phyloP scores from a whole-genome alignment of 768 basidiomycete genomes.

The Candolleomyces aberdarensis region DNA sequence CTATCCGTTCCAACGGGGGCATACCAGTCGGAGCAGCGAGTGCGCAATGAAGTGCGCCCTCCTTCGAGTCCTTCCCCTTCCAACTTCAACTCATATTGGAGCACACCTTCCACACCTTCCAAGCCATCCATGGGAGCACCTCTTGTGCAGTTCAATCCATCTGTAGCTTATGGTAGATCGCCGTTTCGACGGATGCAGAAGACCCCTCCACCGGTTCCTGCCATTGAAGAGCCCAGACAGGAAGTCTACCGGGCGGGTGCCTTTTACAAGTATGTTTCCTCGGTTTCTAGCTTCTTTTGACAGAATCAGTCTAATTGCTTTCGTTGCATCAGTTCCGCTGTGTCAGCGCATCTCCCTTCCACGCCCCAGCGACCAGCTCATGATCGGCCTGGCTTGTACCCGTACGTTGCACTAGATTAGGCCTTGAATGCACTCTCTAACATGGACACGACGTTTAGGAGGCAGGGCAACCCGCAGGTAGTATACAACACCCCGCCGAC shows the following conservation, averaged over 20 bases:
- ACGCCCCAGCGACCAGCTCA: neutral
- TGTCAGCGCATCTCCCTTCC: neutral
- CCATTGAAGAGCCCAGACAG: neutral
- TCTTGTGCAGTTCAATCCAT: conserved; percentile 40
- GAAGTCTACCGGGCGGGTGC: conserved; percentile 24
- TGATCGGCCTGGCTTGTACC: neutral
- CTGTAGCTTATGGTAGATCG: conserved; percentile 40
- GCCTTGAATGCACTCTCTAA: neutral
- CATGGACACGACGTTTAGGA: neutral
- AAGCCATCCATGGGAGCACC: conserved; percentile 11
- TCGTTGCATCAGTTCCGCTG: neutral
- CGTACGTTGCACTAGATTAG: neutral
- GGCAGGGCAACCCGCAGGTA: neutral
- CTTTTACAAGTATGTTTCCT: conserved; percentile 53
- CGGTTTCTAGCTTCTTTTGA: neutral
- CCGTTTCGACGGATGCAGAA: neutral
- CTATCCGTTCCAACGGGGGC: too few species aligned
- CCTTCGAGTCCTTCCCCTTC: too few species aligned
- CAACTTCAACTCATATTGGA: too few species aligned
- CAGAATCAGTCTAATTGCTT: neutral
- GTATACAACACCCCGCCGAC: neutral
- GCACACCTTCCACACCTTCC: too few species aligned
- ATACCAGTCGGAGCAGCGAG: too few species aligned
- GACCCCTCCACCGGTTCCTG: neutral
- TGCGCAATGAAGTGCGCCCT: too few species aligned